These are phyloP conservation scores for Podospora appendiculata DNA, from an alignment of 495 filamentous ascomycete genomes.

Conservation along the genomic window DNA sequence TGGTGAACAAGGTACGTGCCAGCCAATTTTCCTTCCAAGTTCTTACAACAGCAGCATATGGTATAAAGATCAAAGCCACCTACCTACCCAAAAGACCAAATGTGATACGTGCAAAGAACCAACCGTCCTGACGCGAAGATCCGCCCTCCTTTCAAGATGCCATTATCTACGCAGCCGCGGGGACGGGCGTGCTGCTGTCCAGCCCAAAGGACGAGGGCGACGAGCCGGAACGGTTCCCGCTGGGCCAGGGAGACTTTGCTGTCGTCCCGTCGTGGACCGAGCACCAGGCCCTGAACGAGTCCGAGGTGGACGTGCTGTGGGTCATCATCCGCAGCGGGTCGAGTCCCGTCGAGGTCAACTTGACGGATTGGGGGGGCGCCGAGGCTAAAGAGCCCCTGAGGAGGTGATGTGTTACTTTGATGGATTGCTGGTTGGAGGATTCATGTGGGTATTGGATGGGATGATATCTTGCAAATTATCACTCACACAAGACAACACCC, in stretches of 20 bases:
- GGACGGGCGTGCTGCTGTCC: slow-evolving; percentile 31
- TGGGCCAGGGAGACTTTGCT: slow-evolving; percentile 55
- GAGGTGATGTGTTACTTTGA: background rate
- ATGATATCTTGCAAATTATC: no score
- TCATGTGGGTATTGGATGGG: background rate
- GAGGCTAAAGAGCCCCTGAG: slow-evolving; percentile 11
- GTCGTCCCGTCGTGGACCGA: slow-evolving; percentile 57
- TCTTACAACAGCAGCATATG: background rate
- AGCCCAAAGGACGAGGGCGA: slow-evolving; percentile 31
- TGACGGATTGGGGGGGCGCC: slow-evolving; percentile 48
- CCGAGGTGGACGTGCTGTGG: slow-evolving; percentile 50
- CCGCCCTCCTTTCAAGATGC: slow-evolving; percentile 22
- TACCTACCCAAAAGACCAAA: background rate
- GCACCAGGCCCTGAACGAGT: slow-evolving; percentile 60
- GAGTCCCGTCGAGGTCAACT: slow-evolving; percentile 47
- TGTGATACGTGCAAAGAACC: background rate
- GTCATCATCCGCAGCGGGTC: slow-evolving; percentile 52
- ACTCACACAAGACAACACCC: no score
- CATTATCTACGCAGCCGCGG: slow-evolving; percentile 38
- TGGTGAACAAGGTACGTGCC: slow-evolving; percentile 38
- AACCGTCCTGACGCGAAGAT: no score
- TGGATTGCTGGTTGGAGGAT: background rate
- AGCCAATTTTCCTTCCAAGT: background rate
- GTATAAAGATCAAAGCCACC: background rate
- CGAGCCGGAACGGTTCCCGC: slow-evolving; percentile 40